Base-by-base conservation (phyloP, 1,284 basidiomycete species). In the Tylopilus sp. region DNA sequence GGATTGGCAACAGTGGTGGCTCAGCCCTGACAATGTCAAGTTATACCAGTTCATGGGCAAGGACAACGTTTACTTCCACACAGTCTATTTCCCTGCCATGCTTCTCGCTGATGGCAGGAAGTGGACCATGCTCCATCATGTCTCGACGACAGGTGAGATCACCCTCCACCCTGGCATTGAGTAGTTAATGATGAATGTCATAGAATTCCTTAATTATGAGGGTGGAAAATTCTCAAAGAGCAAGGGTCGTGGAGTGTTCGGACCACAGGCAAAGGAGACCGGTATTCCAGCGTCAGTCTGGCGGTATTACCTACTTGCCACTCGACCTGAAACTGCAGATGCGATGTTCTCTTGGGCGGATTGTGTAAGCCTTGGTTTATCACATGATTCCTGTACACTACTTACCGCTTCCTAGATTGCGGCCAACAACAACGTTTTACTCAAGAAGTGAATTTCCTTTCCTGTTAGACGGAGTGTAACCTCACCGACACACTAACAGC, bases 11-110 rank as follows among this genome's bases (percentile, higher is more conserved):
- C 78, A 86, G 67, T 99, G 97, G 97, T 99, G 97, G 97, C 86
- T 92, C 67, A 90, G 96, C 66, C 90, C 90, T 5, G 77, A 93
- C 59, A 79, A 98, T 60, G 95, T 99, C 57, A 79, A 84, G 59
- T 75, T 99, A 46, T 97, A 92, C 74, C 97, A 99, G 70, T 99
- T 99, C 77, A 99, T 99, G 97, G 92, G 92, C 64, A 96, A 96
- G 71, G 92, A 96, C 68, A 96, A 97, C 59, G 92, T 95, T 48
- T 97, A 96, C 67, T 99, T 99, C 84, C 97, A 99, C 70, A 95
- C 93, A 2, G 86, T 99, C 47, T 93, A 95, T 65, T 99, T 89
- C 75, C 97, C 97, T 11, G 86, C 92, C 8, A 86, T 95, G 55
- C 81, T 94, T 59, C 73, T 98, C 57, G 97, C 86, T 9, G 95